Evolutionary conservation across 2,329 filamentous ascomycete species (phyloP), one percentile per base, ranked within the genome.

Genomic region (Aspergillus amoenus): DNA sequence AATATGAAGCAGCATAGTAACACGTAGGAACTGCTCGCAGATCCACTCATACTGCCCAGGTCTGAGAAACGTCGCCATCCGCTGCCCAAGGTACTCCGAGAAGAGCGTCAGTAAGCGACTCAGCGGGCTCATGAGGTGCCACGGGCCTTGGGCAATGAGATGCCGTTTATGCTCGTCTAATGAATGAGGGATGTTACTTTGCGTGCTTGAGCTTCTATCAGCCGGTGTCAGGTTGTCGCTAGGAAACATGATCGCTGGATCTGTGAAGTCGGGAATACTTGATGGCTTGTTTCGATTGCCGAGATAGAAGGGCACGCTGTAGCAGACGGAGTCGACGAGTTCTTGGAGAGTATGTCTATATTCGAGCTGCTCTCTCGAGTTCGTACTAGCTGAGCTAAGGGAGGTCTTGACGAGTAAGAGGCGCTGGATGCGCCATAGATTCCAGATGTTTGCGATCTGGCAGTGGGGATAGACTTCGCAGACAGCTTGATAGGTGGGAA

Each of bases 381-480:
- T 4, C 15, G 27, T 30, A 30, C 24, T 18, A 4, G 34, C 22
- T 40, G 39, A 52, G 24, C n/a, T 44, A 7, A 52, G 21, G 21
- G 24, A 43, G 15, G 44, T 44, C 24, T 17, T 44, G 22, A 30
- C 15, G 13, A 52, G 13, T 18, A 52, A 18, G 2, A 62, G 39
- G 32, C 60, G 60, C n/a, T 62, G 57, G 12, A 58, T 15, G 43
- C 57, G 57, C 55, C 57, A 62, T 15, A 60, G 27, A 43, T 62
- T 62, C 60, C 57, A 66, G 44, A 67, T 60, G 0, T 22, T 58
- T 17, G 48, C 65, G 49, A 67, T 63, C 30, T 61, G 58, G 57
- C 56, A 65, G 32, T 63, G 56, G 34, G 63, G 61, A 48, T 67
- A 67, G 22, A 65, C 49, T 24, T 67, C 65, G 40, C 59, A 64